Evolutionary conservation across 371 early-diverging fungal genomes (phyloP), one percentile per base, ranked within the genome.

Genomic region (Mucor ambiguus): DNA sequence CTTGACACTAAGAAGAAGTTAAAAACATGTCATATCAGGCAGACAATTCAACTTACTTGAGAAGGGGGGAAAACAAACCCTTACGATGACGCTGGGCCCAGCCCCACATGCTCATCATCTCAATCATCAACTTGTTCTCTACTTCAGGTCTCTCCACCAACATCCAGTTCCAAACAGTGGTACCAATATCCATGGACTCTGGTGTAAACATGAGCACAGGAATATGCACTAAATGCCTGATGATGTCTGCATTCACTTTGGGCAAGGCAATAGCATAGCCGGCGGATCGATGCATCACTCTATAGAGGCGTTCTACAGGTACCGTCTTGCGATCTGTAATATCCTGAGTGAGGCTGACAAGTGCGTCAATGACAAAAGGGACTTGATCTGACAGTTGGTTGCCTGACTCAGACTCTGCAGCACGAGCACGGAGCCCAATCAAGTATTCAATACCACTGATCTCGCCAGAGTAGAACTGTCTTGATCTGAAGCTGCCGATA

Each of bases 111-210:
- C 87, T 80, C 4, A 91, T 73, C 37, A 97, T 85, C 58, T 96
- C 91, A 10, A 87, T 83, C 88, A 96, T 90, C 48, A 97, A 75
- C 16, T 91, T 79, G 22, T 87, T 82, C 70, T 91, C 92, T 16
- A 90, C 71, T 11, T 88, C 90, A 1, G 94, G 86, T 32, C 91
- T 83, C 60, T 93, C 89, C 4, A 90, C 85, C 32, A 95, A 85
- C 48, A 98, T 78, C 92, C 92, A 93, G 41, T 87, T 92, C 97
- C 97, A 98, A 5, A 93, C 90, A 14, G 88, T 82, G 0, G 89
- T 85, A 26, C 92, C 92, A 16, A 92, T 85, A 59, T 92, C 92
- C 75, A 98, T 76, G 10, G 91, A 84, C 41, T 89, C 85, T 2
- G 90, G 85, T 12, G 90, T 88, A 66, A 96, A 97, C 54, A 90